Evolutionary conservation across 2,329 filamentous ascomycete genomes (phyloP).

Genomic region (Dactylellina haptotyla): DNA sequence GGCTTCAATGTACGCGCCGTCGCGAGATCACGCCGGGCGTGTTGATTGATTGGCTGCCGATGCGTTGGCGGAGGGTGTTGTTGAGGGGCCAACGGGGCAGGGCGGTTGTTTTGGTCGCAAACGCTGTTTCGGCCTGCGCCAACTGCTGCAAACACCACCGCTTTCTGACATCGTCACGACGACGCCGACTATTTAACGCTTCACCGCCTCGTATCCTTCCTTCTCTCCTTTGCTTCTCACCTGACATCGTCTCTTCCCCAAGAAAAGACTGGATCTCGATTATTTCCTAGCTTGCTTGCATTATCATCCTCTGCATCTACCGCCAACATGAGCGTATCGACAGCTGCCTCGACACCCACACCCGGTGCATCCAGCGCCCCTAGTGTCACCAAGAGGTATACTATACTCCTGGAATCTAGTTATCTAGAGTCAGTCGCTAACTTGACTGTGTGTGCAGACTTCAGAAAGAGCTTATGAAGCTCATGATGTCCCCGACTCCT

Average conservation of each 20-base stretch:
- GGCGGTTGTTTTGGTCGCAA: conserved; percentile 47
- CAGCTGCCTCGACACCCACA: conserved; percentile 2
- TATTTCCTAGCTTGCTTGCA: background rate
- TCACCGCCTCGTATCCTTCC: background rate
- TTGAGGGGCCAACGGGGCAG: conserved; percentile 51
- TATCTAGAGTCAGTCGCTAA: no score
- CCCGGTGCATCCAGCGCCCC: conserved; percentile 65
- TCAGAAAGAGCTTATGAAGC: conserved; percentile 96
- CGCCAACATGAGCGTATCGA: conserved; percentile 38
- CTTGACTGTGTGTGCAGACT: conserved; percentile 68
- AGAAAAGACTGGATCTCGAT: no score
- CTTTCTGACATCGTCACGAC: no score
- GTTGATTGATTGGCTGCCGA: background rate
- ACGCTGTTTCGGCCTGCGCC: background rate
- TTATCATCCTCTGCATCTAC: background rate
- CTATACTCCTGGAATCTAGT: background rate
- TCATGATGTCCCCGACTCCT: conserved; percentile 94
- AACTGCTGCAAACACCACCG: conserved; percentile 10
- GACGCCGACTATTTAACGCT: no score
- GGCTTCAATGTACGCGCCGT: background rate
- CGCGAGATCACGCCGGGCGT: conserved; percentile 9
- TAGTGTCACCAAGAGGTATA: conserved; percentile 80
- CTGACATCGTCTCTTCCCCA: background rate
- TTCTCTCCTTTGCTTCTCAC: background rate
- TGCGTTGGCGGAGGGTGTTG: conserved; percentile 1